Conservation (phyloP, 2,329 filamentous ascomycete species). For the Clonostachys rhizophaga region DNA sequence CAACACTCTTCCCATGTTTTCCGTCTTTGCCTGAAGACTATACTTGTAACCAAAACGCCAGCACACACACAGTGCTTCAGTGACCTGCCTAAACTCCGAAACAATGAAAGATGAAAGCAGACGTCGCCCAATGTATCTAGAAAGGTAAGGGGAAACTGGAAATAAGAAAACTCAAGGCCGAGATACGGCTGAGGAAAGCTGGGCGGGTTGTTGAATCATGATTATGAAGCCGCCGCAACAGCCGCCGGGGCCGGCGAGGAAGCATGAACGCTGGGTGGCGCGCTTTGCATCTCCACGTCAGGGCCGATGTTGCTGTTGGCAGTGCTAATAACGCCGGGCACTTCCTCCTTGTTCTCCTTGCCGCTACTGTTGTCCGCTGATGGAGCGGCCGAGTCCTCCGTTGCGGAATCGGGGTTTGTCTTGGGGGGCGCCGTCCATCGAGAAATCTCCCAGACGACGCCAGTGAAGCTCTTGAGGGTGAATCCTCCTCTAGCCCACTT, state of each 20-base stretch:
- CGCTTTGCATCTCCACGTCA: constrained; percentile 50
- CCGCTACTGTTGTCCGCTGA: constrained; percentile 48
- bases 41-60: too few relatives aligned
- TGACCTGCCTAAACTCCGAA: neutral
- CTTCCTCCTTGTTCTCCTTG: constrained; percentile 63
- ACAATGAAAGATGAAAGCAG: neutral
- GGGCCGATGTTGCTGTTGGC: constrained; percentile 33
- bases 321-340: constrained; percentile 41
- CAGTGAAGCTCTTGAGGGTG: constrained; percentile 87
- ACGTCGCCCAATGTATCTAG: neutral
- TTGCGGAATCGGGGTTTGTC: constrained; percentile 36
- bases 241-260: constrained; percentile 46
- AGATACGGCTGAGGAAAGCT: constrained; percentile 18
- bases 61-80: too few relatives aligned
- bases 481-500: constrained; percentile 85
- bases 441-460: constrained; percentile 73
- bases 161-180: neutral
- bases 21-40: too few relatives aligned
- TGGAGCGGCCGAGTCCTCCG: constrained; percentile 38
- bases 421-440: constrained; percentile 77
- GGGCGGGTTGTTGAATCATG: neutral
- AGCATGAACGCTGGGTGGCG: constrained; percentile 39
- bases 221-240: constrained; percentile 37
- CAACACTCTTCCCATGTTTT: too few relatives aligned
- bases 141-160: neutral